These are phyloP conservation scores for Paraphaeosphaeria minitans DNA, from an alignment of 2,329 filamentous ascomycete genomes.

Conservation along the genomic window DNA sequence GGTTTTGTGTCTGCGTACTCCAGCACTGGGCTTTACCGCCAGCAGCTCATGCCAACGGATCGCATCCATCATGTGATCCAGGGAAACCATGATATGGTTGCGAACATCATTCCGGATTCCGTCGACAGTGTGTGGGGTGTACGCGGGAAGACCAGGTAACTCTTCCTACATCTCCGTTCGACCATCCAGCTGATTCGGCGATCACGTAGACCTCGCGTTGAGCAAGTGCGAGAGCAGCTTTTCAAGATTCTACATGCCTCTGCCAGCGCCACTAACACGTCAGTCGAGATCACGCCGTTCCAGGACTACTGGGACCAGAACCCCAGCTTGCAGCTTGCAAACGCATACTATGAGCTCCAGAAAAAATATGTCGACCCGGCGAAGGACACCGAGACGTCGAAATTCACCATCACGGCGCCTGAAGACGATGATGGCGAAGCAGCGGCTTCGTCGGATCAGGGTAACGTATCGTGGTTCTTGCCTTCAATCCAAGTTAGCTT, in stretches of 20 bases:
- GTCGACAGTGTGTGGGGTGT: constrained; percentile 12
- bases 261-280: constrained; percentile 5
- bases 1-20: constrained; percentile 23
- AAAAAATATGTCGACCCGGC: constrained; percentile 5
- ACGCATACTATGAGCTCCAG: constrained; percentile 5
- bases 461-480: constrained; percentile 18
- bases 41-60: constrained; percentile 21
- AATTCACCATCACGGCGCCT: constrained; percentile 7
- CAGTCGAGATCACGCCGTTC: constrained; percentile 8
- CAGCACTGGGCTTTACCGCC: constrained; percentile 19
- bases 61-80: constrained; percentile 24
- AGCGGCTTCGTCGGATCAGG: constrained; percentile 13
- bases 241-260: constrained; percentile 10
- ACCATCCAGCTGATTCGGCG: background rate
- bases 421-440: constrained; percentile 5
- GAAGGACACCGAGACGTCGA: constrained; percentile 3
- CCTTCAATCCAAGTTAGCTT: constrained; percentile 15
- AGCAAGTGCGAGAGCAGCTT: constrained; percentile 11
- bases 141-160: constrained; percentile 1
- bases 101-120: constrained; percentile 10
- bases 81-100: constrained; percentile 6
- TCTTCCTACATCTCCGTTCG: too few species aligned
- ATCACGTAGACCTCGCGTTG: constrained; percentile 6
- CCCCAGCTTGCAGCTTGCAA: constrained; percentile 6
- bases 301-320: constrained; percentile 13